Percentiles rank a stretch among this genome's conserved stretches.
phyloP scores from a whole-genome alignment of 2,329 filamentous ascomycete genomes.

The Corniculantispora saksenae region DNA sequence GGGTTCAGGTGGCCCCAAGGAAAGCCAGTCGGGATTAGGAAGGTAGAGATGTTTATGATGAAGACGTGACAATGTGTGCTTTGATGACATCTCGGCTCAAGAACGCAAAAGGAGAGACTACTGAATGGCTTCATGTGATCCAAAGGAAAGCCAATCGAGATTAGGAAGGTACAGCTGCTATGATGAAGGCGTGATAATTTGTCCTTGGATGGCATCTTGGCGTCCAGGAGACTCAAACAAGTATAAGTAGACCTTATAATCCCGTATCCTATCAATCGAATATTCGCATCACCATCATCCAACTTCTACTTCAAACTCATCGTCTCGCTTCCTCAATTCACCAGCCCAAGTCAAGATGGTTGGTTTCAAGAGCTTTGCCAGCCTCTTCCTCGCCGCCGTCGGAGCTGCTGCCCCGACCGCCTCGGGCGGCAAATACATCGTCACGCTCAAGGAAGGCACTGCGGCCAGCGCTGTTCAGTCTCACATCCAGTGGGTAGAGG shows the following conservation, averaged over 20 bases:
- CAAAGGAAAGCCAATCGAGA: not conserved
- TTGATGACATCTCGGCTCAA: not conserved
- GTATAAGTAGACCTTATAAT: not conserved
- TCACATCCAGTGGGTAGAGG: constrained; percentile 36
- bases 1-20: not conserved
- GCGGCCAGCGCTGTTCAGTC: constrained; percentile 32
- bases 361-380: constrained; percentile 25
- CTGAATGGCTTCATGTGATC: not conserved
- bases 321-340: not conserved
- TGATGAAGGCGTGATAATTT: not conserved
- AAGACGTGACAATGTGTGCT: not conserved
- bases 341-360: constrained; percentile 20
- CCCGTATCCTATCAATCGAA: not conserved
- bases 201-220: not conserved
- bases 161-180: not conserved
- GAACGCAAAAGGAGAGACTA: not conserved
- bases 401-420: constrained; percentile 16
- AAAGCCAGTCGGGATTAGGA: not conserved
- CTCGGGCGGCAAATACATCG: constrained; percentile 42
- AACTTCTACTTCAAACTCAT: not conserved
- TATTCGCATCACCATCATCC: constrained; percentile 1
- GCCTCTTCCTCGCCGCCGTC: constrained; percentile 21
- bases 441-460: constrained; percentile 44
- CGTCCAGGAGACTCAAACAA: not conserved
- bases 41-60: not conserved